Evolutionary conservation across 2,329 filamentous ascomycete species (phyloP), one percentile per base, ranked within the genome.

Genomic region (Aspergillus udagawae): DNA sequence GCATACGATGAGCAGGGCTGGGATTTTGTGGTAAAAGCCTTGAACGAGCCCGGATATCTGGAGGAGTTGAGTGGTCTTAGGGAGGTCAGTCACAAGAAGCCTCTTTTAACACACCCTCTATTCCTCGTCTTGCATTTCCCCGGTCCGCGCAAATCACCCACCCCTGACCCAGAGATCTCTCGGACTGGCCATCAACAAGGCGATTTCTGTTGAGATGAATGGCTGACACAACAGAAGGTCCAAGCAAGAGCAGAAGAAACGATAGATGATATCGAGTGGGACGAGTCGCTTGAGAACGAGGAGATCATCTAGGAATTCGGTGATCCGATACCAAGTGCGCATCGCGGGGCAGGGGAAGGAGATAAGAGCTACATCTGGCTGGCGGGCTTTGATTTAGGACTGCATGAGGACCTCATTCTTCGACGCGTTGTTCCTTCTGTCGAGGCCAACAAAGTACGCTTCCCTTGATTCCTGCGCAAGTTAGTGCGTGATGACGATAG

Each of bases 391-490:
- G 20, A 25, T 28, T 41, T 42, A 65, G 49, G 54, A 50, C 27
- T 56, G 55, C 35, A 62, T 58, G 57, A 81, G 77, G 2, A 84
- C 77, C 12, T 77, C 75, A 51, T 80, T 75, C 65, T 73, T 75
- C 29, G 73, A 70, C 3, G 77, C 72, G 51, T 75, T 76, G 25
- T 77, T 74, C 70, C 88, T 93, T 61, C 91, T 84, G 58, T 82
- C 79, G 57, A 97, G 72, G 0, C 87, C 92, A 49, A 97, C 87
- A 69, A 97, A 95, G 68, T 89, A 97, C 3, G 87, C 83, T 73
- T 97, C 94, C 71, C 86, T 91, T 0, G 89, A 92, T 78, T 91
- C 89, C 89, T 92, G 63, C 25, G 32, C 54, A 35, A 21, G 47
- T 69, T 53, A 67, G 60, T 45, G 42, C 54, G 20, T 53, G 53